These are phyloP conservation scores for Colletotrichum viniferum DNA, from an alignment of 2,329 filamentous ascomycete species.

Conservation along the genomic window DNA sequence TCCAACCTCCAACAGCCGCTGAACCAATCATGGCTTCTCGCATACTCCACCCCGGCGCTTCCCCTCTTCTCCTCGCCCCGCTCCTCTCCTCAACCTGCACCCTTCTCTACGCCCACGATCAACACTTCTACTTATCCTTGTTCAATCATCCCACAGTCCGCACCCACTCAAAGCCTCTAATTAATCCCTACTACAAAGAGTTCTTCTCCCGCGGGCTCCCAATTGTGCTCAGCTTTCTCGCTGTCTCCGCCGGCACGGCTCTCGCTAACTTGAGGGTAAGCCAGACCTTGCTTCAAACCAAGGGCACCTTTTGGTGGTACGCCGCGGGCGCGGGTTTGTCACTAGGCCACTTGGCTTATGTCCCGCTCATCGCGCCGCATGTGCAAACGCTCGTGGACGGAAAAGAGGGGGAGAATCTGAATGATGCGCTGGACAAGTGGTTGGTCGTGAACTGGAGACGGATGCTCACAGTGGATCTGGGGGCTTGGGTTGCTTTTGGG, in stretches of 20 bases:
- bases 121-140: conserved; percentile 18
- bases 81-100: conserved; percentile 32
- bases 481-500: not conserved
- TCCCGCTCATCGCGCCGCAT: conserved; percentile 22
- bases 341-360: conserved; percentile 34
- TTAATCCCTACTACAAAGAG: conserved; percentile 29
- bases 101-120: conserved; percentile 30
- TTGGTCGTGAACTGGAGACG: not conserved
- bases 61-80: conserved; percentile 30
- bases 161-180: conserved; percentile 14
- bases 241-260: not conserved
- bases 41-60: conserved; percentile 22
- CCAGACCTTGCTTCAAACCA: not conserved
- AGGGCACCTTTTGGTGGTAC: conserved; percentile 31
- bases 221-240: not conserved
- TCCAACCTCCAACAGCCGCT: not conserved
- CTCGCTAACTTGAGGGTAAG: not conserved
- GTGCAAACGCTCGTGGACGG: not conserved
- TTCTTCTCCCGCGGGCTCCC: conserved; percentile 26
- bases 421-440: not conserved
- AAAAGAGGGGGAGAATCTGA: not conserved
- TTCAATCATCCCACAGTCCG: conserved; percentile 14
- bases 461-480: not conserved
- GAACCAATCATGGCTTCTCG: conserved; percentile 23
- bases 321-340: conserved; percentile 31